Conservation (phyloP, 2,329 filamentous ascomycete species). For the Exophiala sp. region DNA sequence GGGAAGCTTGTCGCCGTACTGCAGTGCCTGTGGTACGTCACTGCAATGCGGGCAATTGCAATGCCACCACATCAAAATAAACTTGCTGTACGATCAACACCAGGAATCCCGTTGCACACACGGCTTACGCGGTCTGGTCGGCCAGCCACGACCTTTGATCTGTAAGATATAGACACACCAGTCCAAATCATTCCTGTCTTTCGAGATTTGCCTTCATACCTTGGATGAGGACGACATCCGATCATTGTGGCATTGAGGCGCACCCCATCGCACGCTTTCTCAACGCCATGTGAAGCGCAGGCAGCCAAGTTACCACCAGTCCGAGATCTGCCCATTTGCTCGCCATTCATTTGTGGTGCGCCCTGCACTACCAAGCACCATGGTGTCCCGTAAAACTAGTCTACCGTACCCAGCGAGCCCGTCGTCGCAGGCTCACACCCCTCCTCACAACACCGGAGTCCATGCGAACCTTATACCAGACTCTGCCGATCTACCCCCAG, state of each 20-base stretch:
- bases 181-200: too few species aligned
- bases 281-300: slow-evolving; percentile 13
- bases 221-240: too few species aligned
- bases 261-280: neutral
- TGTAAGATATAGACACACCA: too few species aligned
- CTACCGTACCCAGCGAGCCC: slow-evolving; percentile 23
- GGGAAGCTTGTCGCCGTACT: neutral
- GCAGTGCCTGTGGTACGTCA: neutral
- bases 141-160: neutral
- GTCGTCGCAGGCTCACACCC: slow-evolving; percentile 13
- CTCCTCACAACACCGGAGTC: slow-evolving; percentile 1
- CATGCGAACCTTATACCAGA: slow-evolving; percentile 17
- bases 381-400: slow-evolving; percentile 24
- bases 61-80: neutral
- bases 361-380: neutral
- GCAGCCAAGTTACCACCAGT: slow-evolving; percentile 2
- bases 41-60: neutral
- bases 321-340: neutral
- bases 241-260: neutral
- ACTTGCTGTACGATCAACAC: neutral
- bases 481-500: slow-evolving; percentile 21
- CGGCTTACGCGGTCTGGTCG: neutral
- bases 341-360: neutral
- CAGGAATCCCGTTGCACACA: neutral
- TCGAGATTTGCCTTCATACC: too few species aligned